These are phyloP conservation scores for Kodamaea kaohsiungensis DNA, from an alignment of 805 yeast species.

Conservation along the genomic window DNA sequence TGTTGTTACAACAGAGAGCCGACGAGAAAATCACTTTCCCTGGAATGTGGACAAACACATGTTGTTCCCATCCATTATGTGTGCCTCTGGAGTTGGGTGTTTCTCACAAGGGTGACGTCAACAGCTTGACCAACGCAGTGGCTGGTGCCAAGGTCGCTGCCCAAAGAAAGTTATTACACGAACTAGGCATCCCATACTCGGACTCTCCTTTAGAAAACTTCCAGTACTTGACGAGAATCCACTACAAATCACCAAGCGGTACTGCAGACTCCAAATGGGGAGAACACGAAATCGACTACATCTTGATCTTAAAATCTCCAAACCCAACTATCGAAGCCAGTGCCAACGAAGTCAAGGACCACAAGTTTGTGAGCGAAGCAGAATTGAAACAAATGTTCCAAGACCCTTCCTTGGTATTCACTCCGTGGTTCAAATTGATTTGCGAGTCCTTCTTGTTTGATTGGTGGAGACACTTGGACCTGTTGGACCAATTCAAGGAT, in stretches of 20 bases:
- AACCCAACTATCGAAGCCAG: constrained; percentile 64
- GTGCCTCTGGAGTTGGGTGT: constrained; percentile 76
- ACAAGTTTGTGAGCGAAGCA: constrained; percentile 65
- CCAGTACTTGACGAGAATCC: constrained; percentile 88
- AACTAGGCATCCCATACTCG: constrained; percentile 73
- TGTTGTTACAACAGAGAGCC: constrained; percentile 93
- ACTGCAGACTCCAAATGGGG: constrained; percentile 76
- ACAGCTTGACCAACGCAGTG: constrained; percentile 57
- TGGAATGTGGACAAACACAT: constrained; percentile 97
- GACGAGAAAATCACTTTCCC: constrained; percentile 96
- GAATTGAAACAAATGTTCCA: constrained; percentile 77
- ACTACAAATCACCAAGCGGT: constrained; percentile 82
- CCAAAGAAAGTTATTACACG: constrained; percentile 88
- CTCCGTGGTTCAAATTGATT: constrained; percentile 98
- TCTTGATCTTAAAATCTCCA: constrained; percentile 67
- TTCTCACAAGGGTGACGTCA: constrained; percentile 16
- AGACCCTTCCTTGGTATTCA: constrained; percentile 67
- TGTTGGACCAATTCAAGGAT: constrained; percentile 51
- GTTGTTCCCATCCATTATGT: constrained; percentile 97
- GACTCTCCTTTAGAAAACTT: constrained; percentile 67
- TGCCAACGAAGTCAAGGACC: constrained; percentile 74
- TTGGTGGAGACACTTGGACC: constrained; percentile 87
- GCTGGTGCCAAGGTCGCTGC: constrained; percentile 87
- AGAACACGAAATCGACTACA: constrained; percentile 96
- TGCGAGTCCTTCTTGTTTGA: constrained; percentile 87